Base-by-base conservation (phyloP, 371 early-diverging fungal genomes). In the Mycotypha africana region DNA sequence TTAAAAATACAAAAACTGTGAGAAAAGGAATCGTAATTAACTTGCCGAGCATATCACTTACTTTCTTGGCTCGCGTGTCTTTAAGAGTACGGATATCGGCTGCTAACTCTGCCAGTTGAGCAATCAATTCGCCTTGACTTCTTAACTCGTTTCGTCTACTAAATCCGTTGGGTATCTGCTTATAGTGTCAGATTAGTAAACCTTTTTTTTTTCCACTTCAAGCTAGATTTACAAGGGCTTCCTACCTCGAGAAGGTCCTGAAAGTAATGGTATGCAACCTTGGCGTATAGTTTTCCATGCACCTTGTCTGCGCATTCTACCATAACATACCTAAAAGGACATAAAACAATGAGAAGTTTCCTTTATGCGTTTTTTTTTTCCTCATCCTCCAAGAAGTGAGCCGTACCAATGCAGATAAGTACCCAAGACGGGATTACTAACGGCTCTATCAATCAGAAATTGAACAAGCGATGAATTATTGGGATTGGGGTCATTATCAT, bases 331-430 rank as follows among this genome's bases (percentile, higher is more conserved):
- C 87, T 87, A 32, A 28, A 19, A 30, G 4, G 14, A 15, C 9
- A 14, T 45, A 37, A 39, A n/a, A n/a, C n/a, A n/a, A n/a, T n/a
- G n/a, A n/a, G 24, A 28, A 39, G 23, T 28, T 28, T 28, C 11
- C 11, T 28, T 28, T 28, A 26, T 21, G 7, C 14, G 0, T 17
- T 35, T 23, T 1, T 31, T 14, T 38, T 16, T 10, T 22, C 9
- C 23, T 22, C n/a, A 17, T 46, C 21, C 6, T 11, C n/a, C n/a
- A n/a, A n/a, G n/a, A 10, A 38, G 45, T 21, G n/a, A n/a, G n/a
- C n/a, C n/a, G n/a, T 70, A 87, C 98, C 98, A 98, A 68, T 93
- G 82, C 44, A 96, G 86, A 45, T 84, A 85, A 64, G 88, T 94
- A 25, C 95, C 96, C 30, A 98, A 62, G 14, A 86, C 67, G 3